Evolutionary conservation across 352 stramenopile species (phyloP).

Genomic region (Phytopythium kandeliae): DNA sequence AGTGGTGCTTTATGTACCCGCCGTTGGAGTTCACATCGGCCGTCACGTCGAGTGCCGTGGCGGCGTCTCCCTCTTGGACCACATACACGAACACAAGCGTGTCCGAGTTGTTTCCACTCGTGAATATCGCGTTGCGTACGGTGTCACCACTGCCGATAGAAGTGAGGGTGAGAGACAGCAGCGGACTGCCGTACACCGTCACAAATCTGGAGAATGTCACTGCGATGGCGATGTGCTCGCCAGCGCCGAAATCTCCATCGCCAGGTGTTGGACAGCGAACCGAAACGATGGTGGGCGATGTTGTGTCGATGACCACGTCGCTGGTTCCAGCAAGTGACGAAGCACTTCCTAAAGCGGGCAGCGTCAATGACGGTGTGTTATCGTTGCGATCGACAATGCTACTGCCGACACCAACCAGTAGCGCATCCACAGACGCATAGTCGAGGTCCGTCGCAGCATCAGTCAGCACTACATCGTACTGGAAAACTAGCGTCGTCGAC

Average conservation of each 20-base stretch:
- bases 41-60: slow-evolving; percentile 43
- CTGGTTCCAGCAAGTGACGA: slow-evolving; percentile 46
- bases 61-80: slow-evolving; percentile 50
- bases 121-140: slow-evolving; percentile 35
- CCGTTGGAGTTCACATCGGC: slow-evolving; percentile 50
- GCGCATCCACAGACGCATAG: slow-evolving; percentile 48
- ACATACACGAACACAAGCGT: slow-evolving; percentile 65
- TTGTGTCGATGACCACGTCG: slow-evolving; percentile 64
- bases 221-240: slow-evolving; percentile 52
- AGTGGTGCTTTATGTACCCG: slow-evolving; percentile 69
- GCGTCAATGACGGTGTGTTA: slow-evolving; percentile 39
- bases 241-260: slow-evolving; percentile 61
- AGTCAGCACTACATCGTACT: slow-evolving; percentile 56
- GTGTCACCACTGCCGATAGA: slow-evolving; percentile 28
- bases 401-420: slow-evolving; percentile 40
- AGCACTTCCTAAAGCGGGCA: slow-evolving; percentile 36
- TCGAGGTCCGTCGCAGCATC: slow-evolving; percentile 51
- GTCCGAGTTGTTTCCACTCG: slow-evolving; percentile 63
- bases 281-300: slow-evolving; percentile 45
- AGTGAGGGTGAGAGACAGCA: slow-evolving; percentile 41
- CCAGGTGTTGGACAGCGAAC: slow-evolving; percentile 44
- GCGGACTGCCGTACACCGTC: slow-evolving; percentile 51
- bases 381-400: slow-evolving; percentile 67
- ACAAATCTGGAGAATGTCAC: slow-evolving; percentile 62
- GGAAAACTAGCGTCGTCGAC: slow-evolving; percentile 51